Evolutionary conservation across 257 asterid genomes (phyloP).

Genomic region (Vinca minor): DNA sequence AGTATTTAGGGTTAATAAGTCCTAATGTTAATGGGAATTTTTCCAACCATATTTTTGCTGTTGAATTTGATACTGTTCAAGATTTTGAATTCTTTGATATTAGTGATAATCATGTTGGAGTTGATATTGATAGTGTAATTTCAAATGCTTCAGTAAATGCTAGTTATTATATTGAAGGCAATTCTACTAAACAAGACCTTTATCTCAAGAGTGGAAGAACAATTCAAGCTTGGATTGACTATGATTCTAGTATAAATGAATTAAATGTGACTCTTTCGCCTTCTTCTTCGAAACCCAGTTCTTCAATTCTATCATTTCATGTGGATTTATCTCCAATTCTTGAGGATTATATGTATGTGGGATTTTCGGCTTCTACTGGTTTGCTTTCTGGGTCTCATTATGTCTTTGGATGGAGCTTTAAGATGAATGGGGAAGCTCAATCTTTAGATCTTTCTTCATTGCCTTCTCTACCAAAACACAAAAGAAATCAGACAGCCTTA

Average conservation of each 20-base stretch:
- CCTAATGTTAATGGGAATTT: conserved; percentile 31
- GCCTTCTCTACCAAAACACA: conserved; percentile 39
- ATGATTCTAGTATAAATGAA: conserved; percentile 28
- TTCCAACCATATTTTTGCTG: conserved; percentile 63
- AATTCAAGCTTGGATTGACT: conserved; percentile 66
- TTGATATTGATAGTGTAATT: conserved; percentile 43
- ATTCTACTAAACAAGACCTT: conserved; percentile 17
- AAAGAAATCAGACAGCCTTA: conserved; percentile 15
- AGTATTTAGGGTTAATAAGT: conserved; percentile 54
- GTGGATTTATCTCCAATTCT: conserved; percentile 48
- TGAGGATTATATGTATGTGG: conserved; percentile 57
- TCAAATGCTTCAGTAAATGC: conserved; percentile 54
- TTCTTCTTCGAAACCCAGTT: conserved; percentile 41
- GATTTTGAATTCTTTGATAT: conserved; percentile 47
- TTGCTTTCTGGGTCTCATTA: conserved; percentile 60
- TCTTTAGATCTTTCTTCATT: conserved; percentile 41
- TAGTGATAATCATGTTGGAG: conserved; percentile 64
- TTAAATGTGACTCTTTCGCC: conserved; percentile 54
- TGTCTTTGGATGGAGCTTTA: conserved; percentile 73
- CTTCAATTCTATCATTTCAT: conserved; percentile 41
- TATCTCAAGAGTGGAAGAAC: conserved; percentile 40
- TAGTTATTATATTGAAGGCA: conserved; percentile 26
- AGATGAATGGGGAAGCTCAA: conserved; percentile 41
- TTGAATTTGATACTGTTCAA: conserved; percentile 59
- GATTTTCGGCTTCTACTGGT: conserved; percentile 84